phyloP scores from a whole-genome alignment of 2,329 filamentous ascomycete species.

The Pezicula rhizophila region DNA sequence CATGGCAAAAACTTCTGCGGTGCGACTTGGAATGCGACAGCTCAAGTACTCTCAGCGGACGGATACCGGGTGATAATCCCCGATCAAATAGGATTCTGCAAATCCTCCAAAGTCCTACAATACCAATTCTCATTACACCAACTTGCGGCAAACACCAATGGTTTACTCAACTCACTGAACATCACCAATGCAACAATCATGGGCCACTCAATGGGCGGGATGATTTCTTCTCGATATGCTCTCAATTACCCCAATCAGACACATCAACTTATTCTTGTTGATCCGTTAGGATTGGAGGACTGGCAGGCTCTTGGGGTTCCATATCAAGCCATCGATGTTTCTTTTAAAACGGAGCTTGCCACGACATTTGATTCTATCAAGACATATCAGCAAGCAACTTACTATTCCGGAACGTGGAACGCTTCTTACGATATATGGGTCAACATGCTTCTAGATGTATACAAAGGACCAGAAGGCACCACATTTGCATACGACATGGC shows the following conservation, averaged over 20 bases:
- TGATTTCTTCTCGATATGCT: conserved; percentile 45
- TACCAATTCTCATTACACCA: conserved; percentile 50
- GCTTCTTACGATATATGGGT: conserved; percentile 47
- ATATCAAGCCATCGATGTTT: conserved; percentile 36
- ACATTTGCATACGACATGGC: conserved; percentile 43
- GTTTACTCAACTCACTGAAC: conserved; percentile 38
- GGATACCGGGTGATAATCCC: conserved; percentile 48
- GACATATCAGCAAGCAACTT: conserved; percentile 40
- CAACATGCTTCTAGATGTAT: conserved; percentile 47
- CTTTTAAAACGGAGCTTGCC: conserved; percentile 31
- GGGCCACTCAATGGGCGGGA: conserved; percentile 50
- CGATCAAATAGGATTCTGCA: conserved; percentile 53
- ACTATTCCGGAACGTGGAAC: conserved; percentile 44
- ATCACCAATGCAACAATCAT: conserved; percentile 40
- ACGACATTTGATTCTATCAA: conserved; percentile 39
- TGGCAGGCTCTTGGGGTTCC: conserved; percentile 43
- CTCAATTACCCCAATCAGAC: conserved; percentile 42
- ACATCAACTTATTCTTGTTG: conserved; percentile 40
- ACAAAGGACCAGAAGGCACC: conserved; percentile 36
- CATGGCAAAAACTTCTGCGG: conserved; percentile 54
- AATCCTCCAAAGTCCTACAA: conserved; percentile 42
- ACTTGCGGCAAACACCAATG: conserved; percentile 43
- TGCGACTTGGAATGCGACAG: conserved; percentile 44
- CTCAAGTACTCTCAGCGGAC: conserved; percentile 31
- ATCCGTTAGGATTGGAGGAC: conserved; percentile 49